Evolutionary conservation across 768 basidiomycete species (phyloP).

Genomic region (Lentinula guzmanii): DNA sequence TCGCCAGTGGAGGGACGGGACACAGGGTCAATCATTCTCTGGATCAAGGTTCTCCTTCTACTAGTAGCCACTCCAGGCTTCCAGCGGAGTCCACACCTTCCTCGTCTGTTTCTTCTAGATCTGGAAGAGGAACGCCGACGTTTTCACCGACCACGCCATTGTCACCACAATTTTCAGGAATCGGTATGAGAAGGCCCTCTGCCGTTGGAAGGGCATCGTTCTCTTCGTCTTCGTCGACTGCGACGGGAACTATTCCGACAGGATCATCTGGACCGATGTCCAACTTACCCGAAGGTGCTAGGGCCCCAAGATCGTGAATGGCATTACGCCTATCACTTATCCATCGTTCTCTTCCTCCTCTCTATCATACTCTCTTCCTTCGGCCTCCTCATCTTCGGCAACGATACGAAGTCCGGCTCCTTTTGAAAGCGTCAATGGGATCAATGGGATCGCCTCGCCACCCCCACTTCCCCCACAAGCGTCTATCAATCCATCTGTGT

Average conservation of each 20-base stretch:
- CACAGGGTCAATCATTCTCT: slow-evolving; percentile 23
- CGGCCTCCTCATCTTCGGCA: not conserved
- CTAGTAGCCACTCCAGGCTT: slow-evolving; percentile 18
- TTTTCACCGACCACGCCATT: not conserved
- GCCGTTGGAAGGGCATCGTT: not conserved
- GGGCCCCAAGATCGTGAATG: slow-evolving; percentile 4
- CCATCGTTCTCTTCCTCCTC: slow-evolving; percentile 1
- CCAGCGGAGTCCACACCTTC: slow-evolving; percentile 32
- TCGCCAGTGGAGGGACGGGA: slow-evolving; percentile 6
- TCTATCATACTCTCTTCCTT: not conserved
- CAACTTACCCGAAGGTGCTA: not conserved
- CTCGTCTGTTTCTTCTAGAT: not conserved
- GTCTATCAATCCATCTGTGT: slow-evolving; percentile 73
- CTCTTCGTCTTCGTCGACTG: not conserved
- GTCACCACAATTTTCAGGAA: not conserved
- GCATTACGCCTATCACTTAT: slow-evolving; percentile 4
- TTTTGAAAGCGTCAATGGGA: slow-evolving; percentile 24
- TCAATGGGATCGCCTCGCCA: slow-evolving; percentile 50
- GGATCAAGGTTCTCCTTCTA: slow-evolving; percentile 26
- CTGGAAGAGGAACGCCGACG: not conserved
- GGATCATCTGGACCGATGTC: not conserved
- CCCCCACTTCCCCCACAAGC: slow-evolving; percentile 84
- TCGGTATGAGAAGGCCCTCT: not conserved
- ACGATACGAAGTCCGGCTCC: not conserved
- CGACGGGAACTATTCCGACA: not conserved